A percentile compares a stretch with the other conserved stretches of the same genome.
Evolutionary conservation across 2,329 filamentous ascomycete species (phyloP).

Genomic region (Macrophomina pseudophaseolina): DNA sequence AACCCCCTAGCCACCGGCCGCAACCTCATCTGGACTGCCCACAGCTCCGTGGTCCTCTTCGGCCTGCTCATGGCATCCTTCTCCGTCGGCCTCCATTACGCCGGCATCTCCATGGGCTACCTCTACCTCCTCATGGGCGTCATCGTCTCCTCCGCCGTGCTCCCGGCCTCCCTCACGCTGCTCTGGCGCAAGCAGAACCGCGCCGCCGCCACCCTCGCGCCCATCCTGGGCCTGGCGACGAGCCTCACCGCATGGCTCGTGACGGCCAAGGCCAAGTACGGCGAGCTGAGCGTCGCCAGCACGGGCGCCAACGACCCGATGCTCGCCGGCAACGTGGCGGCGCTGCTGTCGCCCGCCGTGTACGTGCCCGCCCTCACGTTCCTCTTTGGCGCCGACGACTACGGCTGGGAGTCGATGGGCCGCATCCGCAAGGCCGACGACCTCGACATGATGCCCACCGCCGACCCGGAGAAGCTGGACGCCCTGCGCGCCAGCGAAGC

Average conservation of each 20-base stretch:
- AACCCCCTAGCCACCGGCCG: slow-evolving; percentile 76
- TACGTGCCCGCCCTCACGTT: slow-evolving; percentile 77
- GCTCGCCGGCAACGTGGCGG: slow-evolving; percentile 84
- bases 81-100: slow-evolving; percentile 67
- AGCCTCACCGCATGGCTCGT: too few relatives aligned
- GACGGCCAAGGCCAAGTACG: too few relatives aligned
- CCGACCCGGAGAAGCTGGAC: slow-evolving; percentile 44
- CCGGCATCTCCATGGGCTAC: slow-evolving; percentile 79
- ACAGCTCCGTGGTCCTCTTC: slow-evolving; percentile 74
- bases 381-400: slow-evolving; percentile 72
- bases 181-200: slow-evolving; percentile 82
- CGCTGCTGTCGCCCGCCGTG: slow-evolving; percentile 75
- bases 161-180: slow-evolving; percentile 80
- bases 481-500: slow-evolving; percentile 66
- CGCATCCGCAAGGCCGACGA: slow-evolving; percentile 80
- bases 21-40: slow-evolving; percentile 78
- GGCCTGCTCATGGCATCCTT: slow-evolving; percentile 78
- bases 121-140: slow-evolving; percentile 91
- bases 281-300: too few relatives aligned
- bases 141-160: slow-evolving; percentile 82
- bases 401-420: slow-evolving; percentile 88
- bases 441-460: slow-evolving; percentile 65
- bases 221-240: too few relatives aligned
- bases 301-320: slow-evolving; percentile 74
- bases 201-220: too few relatives aligned